phyloP scores from a whole-genome alignment of 345 rosid genomes.

The Alliaria petiolata region DNA sequence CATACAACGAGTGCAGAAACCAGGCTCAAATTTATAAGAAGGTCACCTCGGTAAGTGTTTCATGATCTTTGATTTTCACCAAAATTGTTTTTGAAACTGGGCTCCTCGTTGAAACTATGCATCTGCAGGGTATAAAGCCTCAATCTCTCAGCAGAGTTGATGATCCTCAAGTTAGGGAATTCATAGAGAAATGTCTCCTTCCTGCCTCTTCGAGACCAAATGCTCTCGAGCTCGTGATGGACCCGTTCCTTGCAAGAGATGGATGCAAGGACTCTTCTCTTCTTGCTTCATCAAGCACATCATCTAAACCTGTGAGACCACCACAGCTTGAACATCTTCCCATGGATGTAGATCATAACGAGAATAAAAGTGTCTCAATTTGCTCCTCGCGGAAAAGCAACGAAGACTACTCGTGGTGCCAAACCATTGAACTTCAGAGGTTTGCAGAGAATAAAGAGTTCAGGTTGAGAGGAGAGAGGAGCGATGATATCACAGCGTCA shows the following conservation, averaged over 20 bases:
- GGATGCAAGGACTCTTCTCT: constrained; percentile 40
- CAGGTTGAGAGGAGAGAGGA: constrained; percentile 53
- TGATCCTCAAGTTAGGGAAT: constrained; percentile 59
- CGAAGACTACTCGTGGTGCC: constrained; percentile 34
- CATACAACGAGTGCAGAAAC: constrained; percentile 75
- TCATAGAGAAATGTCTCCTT: constrained; percentile 88
- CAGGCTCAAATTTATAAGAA: constrained; percentile 79
- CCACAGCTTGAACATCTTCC: constrained; percentile 37
- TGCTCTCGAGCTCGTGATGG: constrained; percentile 69
- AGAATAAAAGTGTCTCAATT: constrained; percentile 37
- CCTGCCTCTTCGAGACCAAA: constrained; percentile 61
- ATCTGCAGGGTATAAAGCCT: constrained; percentile 69
- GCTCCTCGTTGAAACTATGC: constrained; percentile 13
- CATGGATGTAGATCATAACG: constrained; percentile 57
- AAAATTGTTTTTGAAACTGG: background rate
- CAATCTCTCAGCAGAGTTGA: constrained; percentile 66
- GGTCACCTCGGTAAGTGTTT: constrained; percentile 59
- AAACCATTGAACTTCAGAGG: constrained; percentile 47
- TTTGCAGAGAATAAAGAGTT: constrained; percentile 50
- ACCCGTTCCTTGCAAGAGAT: constrained; percentile 57
- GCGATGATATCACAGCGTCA: constrained; percentile 43
- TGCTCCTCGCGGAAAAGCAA: constrained; percentile 41
- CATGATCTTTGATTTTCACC: background rate
- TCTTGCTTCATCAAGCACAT: constrained; percentile 27
- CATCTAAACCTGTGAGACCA: constrained; percentile 28